Evolutionary conservation across 768 basidiomycete genomes (phyloP), one percentile per base, ranked within the genome.

Genomic region (Phlebiopsis gigantea): DNA sequence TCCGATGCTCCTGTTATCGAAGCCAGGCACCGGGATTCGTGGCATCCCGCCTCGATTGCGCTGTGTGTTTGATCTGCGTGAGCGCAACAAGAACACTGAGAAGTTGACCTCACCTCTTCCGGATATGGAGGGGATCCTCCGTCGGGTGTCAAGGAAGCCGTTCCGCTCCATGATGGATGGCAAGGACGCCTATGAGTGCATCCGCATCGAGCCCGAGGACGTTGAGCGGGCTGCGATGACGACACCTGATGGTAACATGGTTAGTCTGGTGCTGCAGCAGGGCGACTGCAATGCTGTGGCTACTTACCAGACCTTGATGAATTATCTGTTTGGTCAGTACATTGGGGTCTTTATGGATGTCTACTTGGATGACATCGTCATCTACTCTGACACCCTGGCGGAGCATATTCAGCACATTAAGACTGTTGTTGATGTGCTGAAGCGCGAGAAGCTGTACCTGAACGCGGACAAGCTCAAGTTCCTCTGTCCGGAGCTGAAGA

Each of bases 241-340:
- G 1, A 69, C 66, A 5, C 59, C 64, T 19, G 61, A 63, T 54
- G 77, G 78, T 0, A 78, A 70, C 24, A 78, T 79, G 73, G 70
- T 69, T 2, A 75, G 74, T 39, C 56, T 65, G 0, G 75, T 79
- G 0, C 63, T 77, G 53, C 74, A 75, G 54, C 65, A 65, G 22
- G 70, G 70, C 0, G 66, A 72, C 44, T 63, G 64, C 49, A 72
- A 72, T 50, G 68, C 62, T 0, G 64, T 65, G 0, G 77, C 77
- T 0, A 78, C 76, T 0, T 77, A 73, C 62, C 76, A 78, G 58
- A 61, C 73, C 0, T 47, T 78, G 0, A 78, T 78, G 73, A 77
- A 77, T 53, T 65, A 76, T 48, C 65, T 77, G 1, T 73, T 74
- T 46, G 59, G 53, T 1, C 57, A 61, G 1, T 66, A 63, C 52